phyloP scores from a whole-genome alignment of 371 early-diverging fungal genomes.

The Syncephalastrum contaminatum region DNA sequence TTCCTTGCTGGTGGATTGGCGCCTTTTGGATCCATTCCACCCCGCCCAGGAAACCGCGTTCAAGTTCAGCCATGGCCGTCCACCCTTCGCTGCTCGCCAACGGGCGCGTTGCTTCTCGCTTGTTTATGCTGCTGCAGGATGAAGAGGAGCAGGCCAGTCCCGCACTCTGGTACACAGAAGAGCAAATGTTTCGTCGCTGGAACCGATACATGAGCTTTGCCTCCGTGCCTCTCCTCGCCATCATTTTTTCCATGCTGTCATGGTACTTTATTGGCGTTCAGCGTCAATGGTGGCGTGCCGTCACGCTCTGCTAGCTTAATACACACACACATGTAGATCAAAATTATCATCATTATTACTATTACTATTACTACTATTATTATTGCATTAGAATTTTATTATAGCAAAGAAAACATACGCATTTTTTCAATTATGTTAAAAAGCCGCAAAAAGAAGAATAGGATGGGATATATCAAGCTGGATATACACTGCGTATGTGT shows the following conservation, averaged over 20 bases:
- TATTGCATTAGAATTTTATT: too few relatives aligned
- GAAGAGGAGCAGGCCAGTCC: not conserved
- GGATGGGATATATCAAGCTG: too few relatives aligned
- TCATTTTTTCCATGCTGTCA: conserved; percentile 19
- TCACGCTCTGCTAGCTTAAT: not conserved
- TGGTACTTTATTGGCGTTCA: conserved; percentile 26
- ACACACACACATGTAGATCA: too few relatives aligned
- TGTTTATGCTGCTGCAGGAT: conserved; percentile 6
- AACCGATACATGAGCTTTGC: conserved; percentile 29
- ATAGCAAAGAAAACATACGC: too few relatives aligned
- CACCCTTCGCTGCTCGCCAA: conserved; percentile 40
- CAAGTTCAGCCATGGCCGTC: conserved; percentile 8
- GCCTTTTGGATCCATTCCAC: conserved; percentile 13
- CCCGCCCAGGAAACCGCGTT: too few relatives aligned
- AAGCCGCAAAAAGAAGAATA: too few relatives aligned
- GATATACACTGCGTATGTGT: too few relatives aligned
- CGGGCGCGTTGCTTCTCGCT: conserved; percentile 19
- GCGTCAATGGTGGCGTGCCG: conserved; percentile 14
- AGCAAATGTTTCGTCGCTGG: conserved; percentile 23
- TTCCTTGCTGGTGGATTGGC: conserved; percentile 51
- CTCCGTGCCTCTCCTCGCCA: conserved; percentile 20
- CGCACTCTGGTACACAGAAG: conserved; percentile 8
- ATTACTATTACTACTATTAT: too few relatives aligned
- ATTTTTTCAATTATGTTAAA: too few relatives aligned
- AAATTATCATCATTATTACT: too few relatives aligned